Evolutionary conservation across 2,329 filamentous ascomycete genomes (phyloP), one percentile per base, ranked within the genome.

Genomic region (Aspergillus aculeatinus): DNA sequence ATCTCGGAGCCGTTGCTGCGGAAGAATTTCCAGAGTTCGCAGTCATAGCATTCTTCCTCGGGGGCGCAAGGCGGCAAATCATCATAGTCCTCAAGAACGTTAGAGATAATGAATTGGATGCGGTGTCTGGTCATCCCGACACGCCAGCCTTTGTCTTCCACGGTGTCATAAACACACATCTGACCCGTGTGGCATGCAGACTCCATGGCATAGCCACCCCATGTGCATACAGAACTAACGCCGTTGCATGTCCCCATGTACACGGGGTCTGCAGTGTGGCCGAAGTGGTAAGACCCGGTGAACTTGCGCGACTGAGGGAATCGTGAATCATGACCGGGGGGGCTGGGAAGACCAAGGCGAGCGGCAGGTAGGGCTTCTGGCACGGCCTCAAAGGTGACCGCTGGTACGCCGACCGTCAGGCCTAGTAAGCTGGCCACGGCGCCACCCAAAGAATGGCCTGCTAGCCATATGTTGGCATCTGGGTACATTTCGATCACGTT

Each of bases 191-290:
- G 95, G 68, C 95, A 99, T n/a, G 88, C 83, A 12, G 92, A 90
- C 76, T 99, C 92, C 82, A 99, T 85, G 1, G 95, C 93, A 73
- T 98, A 99, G 0, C 95, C 95, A 1, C 88, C 94, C 70, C 96
- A 87, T 0, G 93, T 95, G 75, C 95, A 98, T 11, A 89, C 87
- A 2, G 94, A 93, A 2, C 91, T 92, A 2, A 91, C 91, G 33
- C 90, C 91, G 70, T 96, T 97, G 77, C 95, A 98, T 0, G 89
- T 91, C 33, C 95, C 95, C 79, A 97, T 93, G 70, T 89, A 99
- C 35, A 99, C 88, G 0, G 95, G 95, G 75, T 99, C 95, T 0
- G 95, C 95, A 0, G 92, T 98, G 70, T 98, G 93, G 4, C 95
- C 95, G 73, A 97, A 94, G 75, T 99, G 95, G 71, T 87, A 96